phyloP scores from a whole-genome alignment of 257 asterid species.

The Echium plantagineum region DNA sequence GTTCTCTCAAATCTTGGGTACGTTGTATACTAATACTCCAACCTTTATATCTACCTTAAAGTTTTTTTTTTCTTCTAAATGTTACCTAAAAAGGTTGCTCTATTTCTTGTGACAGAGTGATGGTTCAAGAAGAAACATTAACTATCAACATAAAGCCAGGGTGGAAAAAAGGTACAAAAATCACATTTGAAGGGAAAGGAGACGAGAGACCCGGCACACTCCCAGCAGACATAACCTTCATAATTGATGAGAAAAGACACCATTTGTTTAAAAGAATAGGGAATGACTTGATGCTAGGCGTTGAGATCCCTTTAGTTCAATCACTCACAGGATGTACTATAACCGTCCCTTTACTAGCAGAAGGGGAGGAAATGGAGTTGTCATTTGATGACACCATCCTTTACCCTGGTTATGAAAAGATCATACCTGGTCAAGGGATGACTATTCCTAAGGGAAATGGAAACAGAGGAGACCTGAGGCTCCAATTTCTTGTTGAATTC shows the following conservation, averaged over 20 bases:
- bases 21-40: too few species aligned
- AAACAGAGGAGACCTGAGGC: conserved; percentile 65
- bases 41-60: too few species aligned
- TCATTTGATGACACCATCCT: conserved; percentile 48
- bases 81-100: not conserved
- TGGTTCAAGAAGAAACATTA: conserved; percentile 58
- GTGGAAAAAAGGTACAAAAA: conserved; percentile 85
- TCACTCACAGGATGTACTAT: conserved; percentile 74
- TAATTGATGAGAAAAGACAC: conserved; percentile 69
- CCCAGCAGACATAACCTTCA: conserved; percentile 76
- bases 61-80: too few species aligned
- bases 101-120: conserved; percentile 28
- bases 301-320: conserved; percentile 72
- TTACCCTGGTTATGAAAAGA: conserved; percentile 68
- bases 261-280: conserved; percentile 55
- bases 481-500: conserved; percentile 65
- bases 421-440: conserved; percentile 79
- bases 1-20: conserved; percentile 76
- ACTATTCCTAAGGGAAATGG: conserved; percentile 42
- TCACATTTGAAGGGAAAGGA: conserved; percentile 90
- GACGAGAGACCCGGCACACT: conserved; percentile 75
- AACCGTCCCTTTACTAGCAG: conserved; percentile 57
- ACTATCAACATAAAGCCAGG: conserved; percentile 73
- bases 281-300: conserved; percentile 68
- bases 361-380: conserved; percentile 41